phyloP scores from a whole-genome alignment of 1,284 basidiomycete species.

The Cryptococcus sp. region DNA sequence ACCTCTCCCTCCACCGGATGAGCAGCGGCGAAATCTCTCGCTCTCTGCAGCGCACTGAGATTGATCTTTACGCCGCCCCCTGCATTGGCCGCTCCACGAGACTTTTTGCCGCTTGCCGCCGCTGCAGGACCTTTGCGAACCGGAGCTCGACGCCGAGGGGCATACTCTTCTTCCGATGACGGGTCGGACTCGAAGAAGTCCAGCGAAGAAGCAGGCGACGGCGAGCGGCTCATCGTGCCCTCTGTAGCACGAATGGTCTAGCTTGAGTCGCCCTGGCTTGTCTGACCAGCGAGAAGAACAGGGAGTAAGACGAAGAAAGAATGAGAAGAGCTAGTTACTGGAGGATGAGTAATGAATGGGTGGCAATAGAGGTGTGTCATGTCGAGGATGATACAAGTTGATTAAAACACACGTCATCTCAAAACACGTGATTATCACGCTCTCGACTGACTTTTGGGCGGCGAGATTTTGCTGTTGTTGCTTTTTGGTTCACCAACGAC shows the following conservation, averaged over 20 bases:
- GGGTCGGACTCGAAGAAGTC: slow-evolving; percentile 46
- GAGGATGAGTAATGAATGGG: neutral
- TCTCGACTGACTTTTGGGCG: neutral
- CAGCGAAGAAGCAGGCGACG: slow-evolving; percentile 48
- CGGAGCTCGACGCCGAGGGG: slow-evolving; percentile 16
- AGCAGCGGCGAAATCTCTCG: slow-evolving; percentile 22
- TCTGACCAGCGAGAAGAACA: neutral
- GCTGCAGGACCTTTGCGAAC: slow-evolving; percentile 12
- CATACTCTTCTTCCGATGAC: slow-evolving; percentile 43
- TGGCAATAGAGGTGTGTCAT: neutral
- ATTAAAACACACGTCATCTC: slow-evolving; percentile 4
- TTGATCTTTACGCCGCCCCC: slow-evolving; percentile 41
- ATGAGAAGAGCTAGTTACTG: neutral
- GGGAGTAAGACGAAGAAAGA: neutral
- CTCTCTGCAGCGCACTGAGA: slow-evolving; percentile 34
- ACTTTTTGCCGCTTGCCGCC: slow-evolving; percentile 17
- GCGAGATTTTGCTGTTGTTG: slow-evolving; percentile 6
- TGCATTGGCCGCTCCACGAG: slow-evolving; percentile 7
- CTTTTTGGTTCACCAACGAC: no score
- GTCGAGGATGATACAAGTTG: neutral
- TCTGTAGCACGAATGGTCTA: neutral
- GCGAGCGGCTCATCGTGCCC: slow-evolving; percentile 42
- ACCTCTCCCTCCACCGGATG: slow-evolving; percentile 36
- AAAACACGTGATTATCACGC: neutral
- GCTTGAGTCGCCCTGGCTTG: neutral